Conservation (phyloP, 1,139 yeast species). For the Candida tetrigidarum region DNA sequence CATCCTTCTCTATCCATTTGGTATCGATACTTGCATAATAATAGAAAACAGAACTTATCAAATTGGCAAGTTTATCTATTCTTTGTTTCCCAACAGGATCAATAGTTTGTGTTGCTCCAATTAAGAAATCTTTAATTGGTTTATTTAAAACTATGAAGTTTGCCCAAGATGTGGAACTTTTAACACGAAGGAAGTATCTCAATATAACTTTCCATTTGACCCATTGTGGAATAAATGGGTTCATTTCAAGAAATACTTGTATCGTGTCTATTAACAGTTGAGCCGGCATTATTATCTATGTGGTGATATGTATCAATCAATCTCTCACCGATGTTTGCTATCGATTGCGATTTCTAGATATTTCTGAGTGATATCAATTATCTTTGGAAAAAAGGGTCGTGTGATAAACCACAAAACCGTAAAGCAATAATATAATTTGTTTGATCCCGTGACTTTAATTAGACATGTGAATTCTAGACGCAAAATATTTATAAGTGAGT, state of each 20-base stretch:
- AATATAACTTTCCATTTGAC: slow-evolving; percentile 35
- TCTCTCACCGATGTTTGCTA: no score
- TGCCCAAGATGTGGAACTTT: slow-evolving; percentile 35
- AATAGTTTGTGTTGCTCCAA: slow-evolving; percentile 2
- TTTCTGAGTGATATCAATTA: no score
- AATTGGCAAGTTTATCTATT: slow-evolving; percentile 29
- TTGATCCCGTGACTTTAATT: no score
- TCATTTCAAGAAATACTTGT: background rate
- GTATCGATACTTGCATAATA: slow-evolving; percentile 36
- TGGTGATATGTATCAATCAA: no score
- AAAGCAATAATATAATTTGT: no score
- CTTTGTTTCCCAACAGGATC: slow-evolving; percentile 5
- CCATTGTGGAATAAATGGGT: slow-evolving; percentile 24
- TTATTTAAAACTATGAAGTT: slow-evolving; percentile 41
- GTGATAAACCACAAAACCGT: no score
- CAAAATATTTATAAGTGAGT: no score
- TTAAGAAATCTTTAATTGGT: slow-evolving; percentile 22
- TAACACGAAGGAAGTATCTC: slow-evolving; percentile 27
- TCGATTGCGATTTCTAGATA: no score
- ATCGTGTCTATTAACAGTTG: background rate
- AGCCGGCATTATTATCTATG: background rate
- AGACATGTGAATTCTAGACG: no score
- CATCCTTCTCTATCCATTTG: slow-evolving; percentile 41
- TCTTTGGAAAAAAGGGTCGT: no score
- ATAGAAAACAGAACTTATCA: slow-evolving; percentile 30